Evolutionary conservation across 2,329 filamentous ascomycete genomes (phyloP).

Genomic region (Uncinocarpus reesii): DNA sequence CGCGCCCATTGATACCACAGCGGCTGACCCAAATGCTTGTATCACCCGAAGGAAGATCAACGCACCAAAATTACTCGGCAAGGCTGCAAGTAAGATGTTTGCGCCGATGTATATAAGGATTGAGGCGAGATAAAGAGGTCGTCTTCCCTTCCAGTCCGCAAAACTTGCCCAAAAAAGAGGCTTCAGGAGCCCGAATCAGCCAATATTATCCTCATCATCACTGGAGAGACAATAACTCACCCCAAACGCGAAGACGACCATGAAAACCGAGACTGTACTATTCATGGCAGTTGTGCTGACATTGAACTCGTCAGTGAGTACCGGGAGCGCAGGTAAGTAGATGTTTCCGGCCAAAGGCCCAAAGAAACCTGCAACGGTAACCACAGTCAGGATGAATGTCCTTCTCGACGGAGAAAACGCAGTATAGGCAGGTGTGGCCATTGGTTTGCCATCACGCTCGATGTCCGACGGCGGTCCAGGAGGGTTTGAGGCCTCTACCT

Average conservation of each 20-base stretch:
- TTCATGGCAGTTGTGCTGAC: conserved; percentile 32
- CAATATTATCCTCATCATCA: neutral
- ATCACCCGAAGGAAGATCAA: conserved; percentile 2
- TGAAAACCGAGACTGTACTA: conserved; percentile 39
- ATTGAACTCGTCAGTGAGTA: conserved; percentile 32
- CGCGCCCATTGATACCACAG: neutral
- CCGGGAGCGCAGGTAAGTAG: conserved; percentile 35
- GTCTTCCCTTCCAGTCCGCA: neutral
- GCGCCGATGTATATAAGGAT: conserved; percentile 2
- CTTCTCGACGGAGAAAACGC: conserved; percentile 30
- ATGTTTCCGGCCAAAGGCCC: conserved; percentile 38
- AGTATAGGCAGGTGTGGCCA: conserved; percentile 25
- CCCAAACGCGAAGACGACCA: conserved; percentile 33
- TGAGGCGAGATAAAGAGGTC: conserved; percentile 2
- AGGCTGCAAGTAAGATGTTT: conserved; percentile 4
- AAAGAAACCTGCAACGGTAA: conserved; percentile 36
- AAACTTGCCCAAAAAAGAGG: conserved; percentile 2
- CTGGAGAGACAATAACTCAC: conserved; percentile 20
- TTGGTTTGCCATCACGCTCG: neutral
- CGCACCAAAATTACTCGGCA: conserved; percentile 4
- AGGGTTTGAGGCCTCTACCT: neutral
- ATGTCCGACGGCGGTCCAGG: neutral
- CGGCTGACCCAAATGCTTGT: neutral
- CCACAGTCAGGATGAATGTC: conserved; percentile 32
- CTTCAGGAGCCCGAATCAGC: neutral